Percentiles rank a stretch among this genome's conserved stretches.
These are phyloP conservation scores for Salvia rosmarinus DNA, from an alignment of 257 asterid species.

Conservation along the genomic window DNA sequence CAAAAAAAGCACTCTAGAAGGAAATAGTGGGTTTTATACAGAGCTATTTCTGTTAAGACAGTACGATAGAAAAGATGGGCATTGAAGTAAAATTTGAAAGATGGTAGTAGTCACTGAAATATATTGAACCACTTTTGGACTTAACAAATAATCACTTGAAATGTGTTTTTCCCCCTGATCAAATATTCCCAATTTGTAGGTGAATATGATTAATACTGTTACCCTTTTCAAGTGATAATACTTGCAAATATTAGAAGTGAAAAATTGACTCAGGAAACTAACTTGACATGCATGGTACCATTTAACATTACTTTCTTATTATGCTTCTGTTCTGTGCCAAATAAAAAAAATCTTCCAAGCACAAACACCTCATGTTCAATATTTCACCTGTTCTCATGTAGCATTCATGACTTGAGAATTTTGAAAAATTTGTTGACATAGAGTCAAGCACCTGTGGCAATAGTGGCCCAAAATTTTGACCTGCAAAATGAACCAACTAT, in stretches of 20 bases:
- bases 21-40: background rate
- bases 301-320: constrained; percentile 7
- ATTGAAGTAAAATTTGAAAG: constrained; percentile 10
- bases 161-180: background rate
- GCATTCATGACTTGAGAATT: constrained; percentile 82
- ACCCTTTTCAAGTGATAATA: constrained; percentile 20
- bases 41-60: background rate
- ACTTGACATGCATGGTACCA: background rate
- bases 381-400: constrained; percentile 85
- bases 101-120: constrained; percentile 22
- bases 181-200: constrained; percentile 19
- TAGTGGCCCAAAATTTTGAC: constrained; percentile 58
- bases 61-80: constrained; percentile 24
- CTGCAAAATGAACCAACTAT: constrained; percentile 50
- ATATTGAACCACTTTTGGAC: constrained; percentile 7
- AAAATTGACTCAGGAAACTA: constrained; percentile 24
- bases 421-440: constrained; percentile 61
- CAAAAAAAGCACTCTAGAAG: background rate
- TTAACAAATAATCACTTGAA: constrained; percentile 20
- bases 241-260: constrained; percentile 23
- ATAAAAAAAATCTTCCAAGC: constrained; percentile 28
- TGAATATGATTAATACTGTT: constrained; percentile 5
- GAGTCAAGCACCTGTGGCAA: constrained; percentile 78
- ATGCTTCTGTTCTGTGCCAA: constrained; percentile 10
- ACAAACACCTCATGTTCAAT: constrained; percentile 28